Percentiles rank a stretch among this genome's conserved stretches.
Conservation (phyloP, 257 asterid genomes). For the Fraxinus quadrangulata region DNA sequence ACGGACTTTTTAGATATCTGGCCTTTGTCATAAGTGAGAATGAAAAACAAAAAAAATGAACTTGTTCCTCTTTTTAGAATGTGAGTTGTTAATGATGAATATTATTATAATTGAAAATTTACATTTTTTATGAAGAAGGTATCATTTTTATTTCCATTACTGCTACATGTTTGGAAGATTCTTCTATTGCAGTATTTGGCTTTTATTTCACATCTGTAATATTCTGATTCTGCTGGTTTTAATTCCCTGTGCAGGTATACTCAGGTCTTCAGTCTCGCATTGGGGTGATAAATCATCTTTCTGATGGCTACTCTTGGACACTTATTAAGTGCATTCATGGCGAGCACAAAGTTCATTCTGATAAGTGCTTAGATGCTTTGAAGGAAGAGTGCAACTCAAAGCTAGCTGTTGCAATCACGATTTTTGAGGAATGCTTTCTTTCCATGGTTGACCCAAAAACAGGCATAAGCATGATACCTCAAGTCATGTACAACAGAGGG, state of each 20-base stretch:
- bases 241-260: constrained; percentile 58
- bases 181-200: constrained; percentile 11
- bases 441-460: constrained; percentile 97
- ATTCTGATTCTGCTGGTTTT: background rate
- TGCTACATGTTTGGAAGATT: constrained; percentile 25
- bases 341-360: constrained; percentile 71
- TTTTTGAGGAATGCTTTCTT: constrained; percentile 96
- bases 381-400: constrained; percentile 95
- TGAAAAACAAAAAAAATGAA: background rate
- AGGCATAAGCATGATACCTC: constrained; percentile 97
- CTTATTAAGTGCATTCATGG: constrained; percentile 81
- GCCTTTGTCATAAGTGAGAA: background rate
- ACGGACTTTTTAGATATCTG: background rate
- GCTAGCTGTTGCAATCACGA: constrained; percentile 92
- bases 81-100: background rate
- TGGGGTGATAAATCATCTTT: constrained; percentile 62
- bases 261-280: constrained; percentile 68
- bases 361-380: constrained; percentile 58
- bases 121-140: constrained; percentile 4
- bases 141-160: constrained; percentile 9
- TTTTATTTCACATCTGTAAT: background rate
- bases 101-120: constrained; percentile 1
- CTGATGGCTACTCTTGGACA: constrained; percentile 77
- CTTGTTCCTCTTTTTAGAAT: background rate
- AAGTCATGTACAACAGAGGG: constrained; percentile 96